phyloP scores from a whole-genome alignment of 495 filamentous ascomycete species.

The Apiosordaria backusii region DNA sequence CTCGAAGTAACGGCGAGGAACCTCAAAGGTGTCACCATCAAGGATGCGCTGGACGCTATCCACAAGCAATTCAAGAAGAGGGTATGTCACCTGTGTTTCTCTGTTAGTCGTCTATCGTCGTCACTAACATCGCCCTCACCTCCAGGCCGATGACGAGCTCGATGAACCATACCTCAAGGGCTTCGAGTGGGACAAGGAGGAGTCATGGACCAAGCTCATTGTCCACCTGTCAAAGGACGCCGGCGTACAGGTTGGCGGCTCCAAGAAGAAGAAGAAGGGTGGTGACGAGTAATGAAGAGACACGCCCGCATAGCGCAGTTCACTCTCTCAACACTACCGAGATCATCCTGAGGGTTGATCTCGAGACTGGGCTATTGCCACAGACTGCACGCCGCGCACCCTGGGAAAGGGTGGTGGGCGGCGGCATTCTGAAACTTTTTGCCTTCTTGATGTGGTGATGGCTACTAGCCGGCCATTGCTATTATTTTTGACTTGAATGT shows the following conservation, averaged over 20 bases:
- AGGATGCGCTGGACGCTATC: conserved; percentile 90
- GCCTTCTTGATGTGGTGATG: not conserved
- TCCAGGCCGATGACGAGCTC: conserved; percentile 82
- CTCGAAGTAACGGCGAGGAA: conserved; percentile 85
- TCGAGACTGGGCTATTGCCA: not conserved
- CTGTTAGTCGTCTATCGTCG: not conserved
- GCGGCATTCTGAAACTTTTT: not conserved
- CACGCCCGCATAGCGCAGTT: conserved; percentile 4
- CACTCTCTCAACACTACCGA: not conserved
- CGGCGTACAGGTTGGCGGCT: conserved; percentile 46
- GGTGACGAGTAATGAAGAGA: conserved; percentile 41
- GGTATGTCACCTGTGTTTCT: conserved; percentile 45
- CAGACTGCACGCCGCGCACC: not conserved
- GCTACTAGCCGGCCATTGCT: not conserved
- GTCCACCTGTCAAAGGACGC: conserved; percentile 77
- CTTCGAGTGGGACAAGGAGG: conserved; percentile 93
- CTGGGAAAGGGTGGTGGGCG: not conserved
- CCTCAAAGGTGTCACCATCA: conserved; percentile 88
- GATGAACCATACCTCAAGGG: conserved; percentile 77
- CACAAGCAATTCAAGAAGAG: conserved; percentile 93
- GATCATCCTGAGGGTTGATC: not conserved
- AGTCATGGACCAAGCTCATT: conserved; percentile 66
- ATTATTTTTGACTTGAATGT: not conserved
- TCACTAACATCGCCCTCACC: conserved; percentile 5
- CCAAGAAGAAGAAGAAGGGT: conserved; percentile 68